Evolutionary conservation across 495 filamentous ascomycete species (phyloP).

Genomic region (Penicillium bovifimosum): DNA sequence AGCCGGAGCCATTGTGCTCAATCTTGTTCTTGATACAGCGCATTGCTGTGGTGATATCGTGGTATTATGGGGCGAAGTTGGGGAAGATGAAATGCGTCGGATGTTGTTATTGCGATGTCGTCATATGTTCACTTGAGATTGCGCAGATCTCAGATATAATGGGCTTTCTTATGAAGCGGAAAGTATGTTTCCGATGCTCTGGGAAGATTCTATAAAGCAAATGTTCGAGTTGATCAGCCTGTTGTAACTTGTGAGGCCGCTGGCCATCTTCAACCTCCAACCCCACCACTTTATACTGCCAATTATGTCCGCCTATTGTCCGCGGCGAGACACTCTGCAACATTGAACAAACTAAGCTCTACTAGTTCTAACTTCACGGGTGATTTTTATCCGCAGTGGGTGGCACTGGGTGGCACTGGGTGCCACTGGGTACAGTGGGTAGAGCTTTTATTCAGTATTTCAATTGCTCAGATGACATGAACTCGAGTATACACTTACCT

Average conservation of each 20-base stretch:
- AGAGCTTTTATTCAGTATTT: no score
- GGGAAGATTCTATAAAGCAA: not conserved
- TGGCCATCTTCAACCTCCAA: not conserved
- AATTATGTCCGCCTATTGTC: constrained; percentile 2
- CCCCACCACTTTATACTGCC: constrained; percentile 20
- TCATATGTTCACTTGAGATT: not conserved
- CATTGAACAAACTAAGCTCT: no score
- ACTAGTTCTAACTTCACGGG: no score
- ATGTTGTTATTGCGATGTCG: not conserved
- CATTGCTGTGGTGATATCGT: constrained; percentile 41
- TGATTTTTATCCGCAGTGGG: no score
- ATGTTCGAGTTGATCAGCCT: not conserved
- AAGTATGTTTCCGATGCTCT: not conserved
- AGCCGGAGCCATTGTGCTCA: constrained; percentile 69
- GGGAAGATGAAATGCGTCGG: not conserved
- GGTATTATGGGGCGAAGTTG: not conserved
- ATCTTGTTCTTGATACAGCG: constrained; percentile 67
- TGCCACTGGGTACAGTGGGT: no score
- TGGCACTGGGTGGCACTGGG: no score
- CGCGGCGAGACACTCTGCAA: no score
- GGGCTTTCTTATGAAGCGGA: no score
- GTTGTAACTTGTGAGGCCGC: not conserved
- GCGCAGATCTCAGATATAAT: not conserved
- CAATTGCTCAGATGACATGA: not conserved
- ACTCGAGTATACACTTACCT: not conserved